Evolutionary conservation across 2,329 filamentous ascomycete species (phyloP), one percentile per base, ranked within the genome.

Genomic region (Monilinia laxa): DNA sequence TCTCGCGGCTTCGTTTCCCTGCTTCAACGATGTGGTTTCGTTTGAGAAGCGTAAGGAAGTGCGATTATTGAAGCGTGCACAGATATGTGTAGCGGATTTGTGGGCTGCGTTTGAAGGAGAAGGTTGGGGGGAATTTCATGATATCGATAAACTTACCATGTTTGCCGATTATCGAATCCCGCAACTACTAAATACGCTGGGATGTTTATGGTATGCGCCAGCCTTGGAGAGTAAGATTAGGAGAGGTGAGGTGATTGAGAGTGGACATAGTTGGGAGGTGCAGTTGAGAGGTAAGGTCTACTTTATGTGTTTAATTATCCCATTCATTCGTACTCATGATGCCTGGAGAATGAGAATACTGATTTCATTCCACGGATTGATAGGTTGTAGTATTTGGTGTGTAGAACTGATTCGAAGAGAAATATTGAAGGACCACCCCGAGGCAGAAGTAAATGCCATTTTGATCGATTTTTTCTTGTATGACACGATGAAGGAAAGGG

Each of bases 141-240:
- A 99, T 76, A 97, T 99, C 73, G 90, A 95, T 79, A 92, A 93
- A 77, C 90, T 99, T 74, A 99, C 95, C 68, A 98, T 98, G 89
- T 99, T 99, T 81, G 93, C 95, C 75, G 95, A 99, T 80, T 99
- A 99, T 76, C 90, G 95, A 54, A 90, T 99, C 64, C 96, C 96
- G 18, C 95, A 99, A 79, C 95, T 97, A 72, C 84, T 99, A 45
- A 87, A 93, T 73, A 87, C 87, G 12, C 82, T 98, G 55, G 91
- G 91, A 23, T 94, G 93, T 67, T 80, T 99, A 60, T 87, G 86
- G 73, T 97, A 95, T 79, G 93, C 91, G 70, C 95, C 95, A 0
- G 84, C 88, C 0, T 80, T 99, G 55, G 88, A 93, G 62, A 82
- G 84, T 45, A 84, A 88, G 20, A 89, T 99, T 73, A 83, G 85